Percentiles rank a stretch among this genome's conserved stretches.
phyloP scores from a whole-genome alignment of 1,284 basidiomycete genomes.

The Microbotryomycetes sp. region DNA sequence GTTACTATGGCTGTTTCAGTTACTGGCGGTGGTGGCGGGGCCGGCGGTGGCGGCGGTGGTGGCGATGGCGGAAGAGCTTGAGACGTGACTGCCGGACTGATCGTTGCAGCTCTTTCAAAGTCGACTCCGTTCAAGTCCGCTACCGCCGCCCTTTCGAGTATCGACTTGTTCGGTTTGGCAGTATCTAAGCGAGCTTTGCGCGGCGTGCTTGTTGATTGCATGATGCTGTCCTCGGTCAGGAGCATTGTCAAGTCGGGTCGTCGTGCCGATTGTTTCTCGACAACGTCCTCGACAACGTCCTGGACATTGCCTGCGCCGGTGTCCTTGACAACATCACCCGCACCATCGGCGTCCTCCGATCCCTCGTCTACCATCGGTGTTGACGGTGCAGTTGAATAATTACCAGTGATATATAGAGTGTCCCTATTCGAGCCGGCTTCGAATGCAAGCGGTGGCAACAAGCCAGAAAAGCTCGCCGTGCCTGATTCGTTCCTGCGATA shows the following conservation, averaged over 20 bases:
- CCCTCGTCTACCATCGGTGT: constrained; percentile 1
- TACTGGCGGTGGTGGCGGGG: not conserved
- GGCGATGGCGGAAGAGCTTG: constrained; percentile 37
- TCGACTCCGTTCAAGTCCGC: not conserved
- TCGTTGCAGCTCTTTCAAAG: not conserved
- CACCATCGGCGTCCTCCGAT: not conserved
- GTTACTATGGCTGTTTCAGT: not conserved
- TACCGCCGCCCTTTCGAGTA: not conserved
- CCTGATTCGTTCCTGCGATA: not conserved
- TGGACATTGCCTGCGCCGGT: not conserved
- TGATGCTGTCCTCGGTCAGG: not conserved
- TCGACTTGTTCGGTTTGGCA: not conserved
- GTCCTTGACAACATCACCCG: too few species aligned
- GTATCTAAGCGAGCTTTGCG: not conserved
- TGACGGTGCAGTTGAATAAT: constrained; percentile 14
- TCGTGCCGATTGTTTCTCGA: not conserved
- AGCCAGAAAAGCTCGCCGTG: not conserved
- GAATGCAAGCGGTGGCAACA: constrained; percentile 11
- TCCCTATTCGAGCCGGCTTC: constrained; percentile 5
- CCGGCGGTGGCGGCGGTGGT: not conserved
- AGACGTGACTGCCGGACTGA: not conserved
- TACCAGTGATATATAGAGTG: constrained; percentile 13
- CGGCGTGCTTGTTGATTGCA: not conserved
- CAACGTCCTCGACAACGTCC: not conserved
- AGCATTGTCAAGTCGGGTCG: not conserved